Percentiles rank a stretch among this genome's conserved stretches.
These are phyloP conservation scores for Mycena albidolilacea DNA, from an alignment of 768 basidiomycete genomes.

Conservation along the genomic window DNA sequence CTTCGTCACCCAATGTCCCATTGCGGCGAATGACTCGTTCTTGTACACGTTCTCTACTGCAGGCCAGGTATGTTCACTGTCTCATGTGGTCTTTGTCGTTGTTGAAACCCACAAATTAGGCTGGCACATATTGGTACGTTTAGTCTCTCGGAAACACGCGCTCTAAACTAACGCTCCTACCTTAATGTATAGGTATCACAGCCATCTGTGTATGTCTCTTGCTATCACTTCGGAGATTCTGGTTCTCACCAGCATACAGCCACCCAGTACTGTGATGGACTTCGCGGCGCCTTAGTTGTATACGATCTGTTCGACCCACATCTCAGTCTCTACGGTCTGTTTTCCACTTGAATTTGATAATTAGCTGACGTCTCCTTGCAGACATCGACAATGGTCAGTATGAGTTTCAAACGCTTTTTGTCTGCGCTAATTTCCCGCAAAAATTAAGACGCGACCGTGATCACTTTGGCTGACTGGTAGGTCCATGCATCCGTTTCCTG, in stretches of 20 bases:
- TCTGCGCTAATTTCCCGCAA: not conserved
- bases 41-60: conserved; percentile 13
- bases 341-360: not conserved
- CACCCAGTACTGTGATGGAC: conserved; percentile 61
- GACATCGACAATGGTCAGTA: conserved; percentile 59
- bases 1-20: conserved; percentile 26
- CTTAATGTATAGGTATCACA: not conserved
- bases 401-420: not conserved
- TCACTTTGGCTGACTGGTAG: conserved; percentile 49
- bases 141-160: not conserved
- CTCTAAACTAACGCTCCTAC: not conserved
- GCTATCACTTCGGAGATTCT: no score
- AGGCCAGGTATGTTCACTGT: not conserved
- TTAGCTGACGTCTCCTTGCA: conserved; percentile 2
- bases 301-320: conserved; percentile 30
- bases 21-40: conserved; percentile 21
- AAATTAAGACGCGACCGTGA: conserved; percentile 41
- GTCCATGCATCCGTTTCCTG: not conserved
- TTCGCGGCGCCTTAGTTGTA: conserved; percentile 58
- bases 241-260: conserved; percentile 10
- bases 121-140: conserved; percentile 1
- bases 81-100: not conserved
- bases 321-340: conserved; percentile 11
- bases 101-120: not conserved
- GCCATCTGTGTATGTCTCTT: not conserved